These are phyloP conservation scores for Rostrohypoxylon terebratum DNA, from an alignment of 495 filamentous ascomycete genomes.

Conservation along the genomic window DNA sequence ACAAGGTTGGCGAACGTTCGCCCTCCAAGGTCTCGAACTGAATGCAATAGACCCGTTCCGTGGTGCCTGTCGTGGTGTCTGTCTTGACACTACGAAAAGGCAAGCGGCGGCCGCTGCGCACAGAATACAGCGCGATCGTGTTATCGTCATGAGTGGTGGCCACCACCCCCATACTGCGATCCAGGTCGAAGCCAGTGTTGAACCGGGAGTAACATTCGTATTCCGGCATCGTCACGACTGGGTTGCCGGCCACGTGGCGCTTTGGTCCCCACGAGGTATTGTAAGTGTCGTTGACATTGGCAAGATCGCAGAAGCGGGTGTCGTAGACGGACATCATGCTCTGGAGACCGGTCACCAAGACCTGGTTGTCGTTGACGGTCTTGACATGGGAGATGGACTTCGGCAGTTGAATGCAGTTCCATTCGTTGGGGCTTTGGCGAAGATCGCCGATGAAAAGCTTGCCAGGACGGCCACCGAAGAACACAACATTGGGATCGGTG, in stretches of 20 bases:
- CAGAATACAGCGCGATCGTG: slow-evolving; percentile 56
- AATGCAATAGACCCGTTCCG: slow-evolving; percentile 39
- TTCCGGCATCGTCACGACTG: slow-evolving; percentile 52
- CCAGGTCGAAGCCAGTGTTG: slow-evolving; percentile 54
- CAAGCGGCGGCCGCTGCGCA: slow-evolving; percentile 51
- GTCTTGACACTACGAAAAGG: slow-evolving; percentile 23
- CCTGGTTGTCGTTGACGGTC: slow-evolving; percentile 47
- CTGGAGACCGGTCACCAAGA: slow-evolving; percentile 55
- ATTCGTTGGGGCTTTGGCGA: slow-evolving; percentile 32
- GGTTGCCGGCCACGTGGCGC: slow-evolving; percentile 4
- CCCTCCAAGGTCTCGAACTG: slow-evolving; percentile 51
- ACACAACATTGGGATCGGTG: slow-evolving; percentile 44
- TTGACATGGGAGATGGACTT: slow-evolving; percentile 51
- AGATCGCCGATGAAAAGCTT: slow-evolving; percentile 51
- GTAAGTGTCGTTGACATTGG: not conserved
- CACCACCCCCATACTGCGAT: slow-evolving; percentile 49
- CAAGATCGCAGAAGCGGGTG: slow-evolving; percentile 43
- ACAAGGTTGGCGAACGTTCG: slow-evolving; percentile 49
- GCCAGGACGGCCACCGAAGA: slow-evolving; percentile 55
- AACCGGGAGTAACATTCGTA: slow-evolving; percentile 54
- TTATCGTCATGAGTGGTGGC: slow-evolving; percentile 59
- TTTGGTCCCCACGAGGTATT: not conserved
- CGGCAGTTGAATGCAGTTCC: slow-evolving; percentile 33
- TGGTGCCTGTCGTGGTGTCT: slow-evolving; percentile 14
- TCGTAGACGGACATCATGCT: slow-evolving; percentile 56